A percentile compares a stretch with the other conserved stretches of the same genome.
Conservation (phyloP, 805 yeast genomes). For the Ogataea nakhonphanomensis region DNA sequence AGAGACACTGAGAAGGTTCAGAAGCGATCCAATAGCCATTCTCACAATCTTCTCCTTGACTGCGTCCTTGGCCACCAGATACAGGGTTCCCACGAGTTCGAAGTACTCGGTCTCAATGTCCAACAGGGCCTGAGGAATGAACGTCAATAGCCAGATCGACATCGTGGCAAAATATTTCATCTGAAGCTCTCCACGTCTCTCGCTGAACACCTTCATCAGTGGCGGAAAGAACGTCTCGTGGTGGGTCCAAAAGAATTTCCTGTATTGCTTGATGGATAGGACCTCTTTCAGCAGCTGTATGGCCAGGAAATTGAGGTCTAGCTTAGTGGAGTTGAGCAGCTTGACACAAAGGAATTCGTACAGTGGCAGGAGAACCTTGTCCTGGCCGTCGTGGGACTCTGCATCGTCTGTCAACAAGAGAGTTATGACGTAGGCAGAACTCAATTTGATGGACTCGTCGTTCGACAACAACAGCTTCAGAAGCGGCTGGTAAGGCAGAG, state of each 20-base stretch:
- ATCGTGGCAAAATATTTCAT: conserved; percentile 77
- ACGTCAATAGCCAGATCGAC: conserved; percentile 81
- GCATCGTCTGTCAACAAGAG: conserved; percentile 39
- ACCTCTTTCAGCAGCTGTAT: conserved; percentile 65
- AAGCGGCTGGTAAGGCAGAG: conserved; percentile 54
- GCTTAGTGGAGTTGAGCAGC: conserved; percentile 33
- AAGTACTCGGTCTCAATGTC: conserved; percentile 50
- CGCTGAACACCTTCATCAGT: conserved; percentile 44
- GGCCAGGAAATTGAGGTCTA: conserved; percentile 56
- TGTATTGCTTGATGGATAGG: conserved; percentile 49
- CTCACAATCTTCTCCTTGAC: conserved; percentile 91
- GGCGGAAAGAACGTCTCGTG: conserved; percentile 46
- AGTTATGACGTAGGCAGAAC: conserved; percentile 53
- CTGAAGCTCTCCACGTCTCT: conserved; percentile 59
- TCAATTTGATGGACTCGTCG: conserved; percentile 56
- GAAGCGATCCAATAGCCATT: conserved; percentile 70
- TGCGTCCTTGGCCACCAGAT: conserved; percentile 66
- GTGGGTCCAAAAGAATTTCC: conserved; percentile 47
- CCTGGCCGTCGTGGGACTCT: conserved; percentile 20
- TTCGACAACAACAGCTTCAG: conserved; percentile 46
- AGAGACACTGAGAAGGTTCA: conserved; percentile 49
- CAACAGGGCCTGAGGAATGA: conserved; percentile 51
- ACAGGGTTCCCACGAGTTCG: conserved; percentile 50
- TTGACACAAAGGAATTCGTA: conserved; percentile 36
- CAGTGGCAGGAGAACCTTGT: conserved; percentile 37